These are phyloP conservation scores for Kuraishia ogatae DNA, from an alignment of 805 yeast species.

Conservation along the genomic window DNA sequence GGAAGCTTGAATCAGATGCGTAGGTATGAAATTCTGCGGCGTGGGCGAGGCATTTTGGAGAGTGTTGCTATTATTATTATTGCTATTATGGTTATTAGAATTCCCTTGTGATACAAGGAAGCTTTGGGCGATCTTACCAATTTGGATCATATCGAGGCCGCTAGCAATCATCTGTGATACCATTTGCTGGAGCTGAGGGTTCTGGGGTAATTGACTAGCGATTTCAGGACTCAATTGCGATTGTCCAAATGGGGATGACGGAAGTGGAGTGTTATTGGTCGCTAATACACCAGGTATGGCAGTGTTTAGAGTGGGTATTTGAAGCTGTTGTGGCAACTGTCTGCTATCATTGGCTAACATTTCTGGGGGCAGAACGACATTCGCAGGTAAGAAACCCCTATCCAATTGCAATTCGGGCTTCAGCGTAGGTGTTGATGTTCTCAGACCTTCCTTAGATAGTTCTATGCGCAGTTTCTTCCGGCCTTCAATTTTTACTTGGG, in stretches of 20 bases:
- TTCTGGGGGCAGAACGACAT: constrained; percentile 50
- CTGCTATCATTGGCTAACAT: constrained; percentile 17
- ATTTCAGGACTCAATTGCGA: constrained; percentile 10
- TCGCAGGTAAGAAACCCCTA: constrained; percentile 41
- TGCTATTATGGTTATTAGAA: constrained; percentile 1
- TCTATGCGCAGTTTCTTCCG: constrained; percentile 47
- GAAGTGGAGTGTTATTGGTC: background rate
- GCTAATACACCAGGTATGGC: constrained; percentile 3
- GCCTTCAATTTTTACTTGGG: constrained; percentile 34
- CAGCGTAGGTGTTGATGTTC: constrained; percentile 26
- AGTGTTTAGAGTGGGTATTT: constrained; percentile 3
- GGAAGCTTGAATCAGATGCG: constrained; percentile 43
- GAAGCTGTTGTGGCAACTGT: constrained; percentile 3
- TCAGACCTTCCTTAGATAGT: constrained; percentile 51
- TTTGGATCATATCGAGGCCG: constrained; percentile 26
- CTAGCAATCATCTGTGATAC: constrained; percentile 25
- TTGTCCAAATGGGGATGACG: constrained; percentile 9
- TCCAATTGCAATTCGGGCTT: constrained; percentile 35
- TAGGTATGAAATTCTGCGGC: constrained; percentile 27
- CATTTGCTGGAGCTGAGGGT: constrained; percentile 23
- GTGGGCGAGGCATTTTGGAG: background rate
- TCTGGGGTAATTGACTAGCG: constrained; percentile 9
- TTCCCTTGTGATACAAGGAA: constrained; percentile 7
- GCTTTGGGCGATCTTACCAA: constrained; percentile 19
- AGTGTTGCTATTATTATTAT: constrained; percentile 2